Conservation (phyloP, 805 yeast species). For the Candida jianshihensis region DNA sequence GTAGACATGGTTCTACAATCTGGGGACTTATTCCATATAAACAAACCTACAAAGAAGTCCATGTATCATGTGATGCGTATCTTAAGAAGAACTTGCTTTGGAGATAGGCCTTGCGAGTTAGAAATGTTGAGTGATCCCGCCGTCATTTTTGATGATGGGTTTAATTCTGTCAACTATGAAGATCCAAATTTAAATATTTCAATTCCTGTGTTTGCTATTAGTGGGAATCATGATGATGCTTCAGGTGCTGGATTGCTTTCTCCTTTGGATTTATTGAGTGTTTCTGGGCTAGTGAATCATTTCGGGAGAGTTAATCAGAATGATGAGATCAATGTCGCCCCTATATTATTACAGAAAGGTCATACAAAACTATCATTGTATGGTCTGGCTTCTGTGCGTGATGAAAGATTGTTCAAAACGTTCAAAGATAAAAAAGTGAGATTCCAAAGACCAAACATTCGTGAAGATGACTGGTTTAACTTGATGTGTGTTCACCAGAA, state of each 20-base stretch:
- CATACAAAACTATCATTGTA: conserved; percentile 74
- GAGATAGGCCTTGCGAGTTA: conserved; percentile 81
- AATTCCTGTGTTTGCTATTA: conserved; percentile 84
- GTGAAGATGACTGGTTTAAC: conserved; percentile 70
- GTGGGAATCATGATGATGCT: conserved; percentile 96
- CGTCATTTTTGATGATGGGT: conserved; percentile 52
- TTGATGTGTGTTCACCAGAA: conserved; percentile 88
- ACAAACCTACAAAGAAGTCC: conserved; percentile 83
- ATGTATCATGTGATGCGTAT: conserved; percentile 75
- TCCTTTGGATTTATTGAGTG: conserved; percentile 79
- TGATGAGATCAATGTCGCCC: conserved; percentile 67
- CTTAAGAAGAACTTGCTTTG: conserved; percentile 66
- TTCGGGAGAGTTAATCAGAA: conserved; percentile 77
- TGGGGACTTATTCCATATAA: conserved; percentile 89
- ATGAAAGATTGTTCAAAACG: conserved; percentile 77
- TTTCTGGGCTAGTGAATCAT: conserved; percentile 80
- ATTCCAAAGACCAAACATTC: conserved; percentile 61
- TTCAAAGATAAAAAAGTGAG: conserved; percentile 76
- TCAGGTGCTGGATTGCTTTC: conserved; percentile 78
- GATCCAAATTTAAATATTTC: conserved; percentile 87
- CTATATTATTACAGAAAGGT: conserved; percentile 80
- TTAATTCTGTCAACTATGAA: conserved; percentile 74
- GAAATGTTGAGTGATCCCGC: conserved; percentile 78
- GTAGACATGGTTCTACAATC: conserved; percentile 88
- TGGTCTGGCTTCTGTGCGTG: conserved; percentile 84